Conservation (phyloP, 225 moss, liverwort and hornwort species). For the Thuidium tamariscinum region DNA sequence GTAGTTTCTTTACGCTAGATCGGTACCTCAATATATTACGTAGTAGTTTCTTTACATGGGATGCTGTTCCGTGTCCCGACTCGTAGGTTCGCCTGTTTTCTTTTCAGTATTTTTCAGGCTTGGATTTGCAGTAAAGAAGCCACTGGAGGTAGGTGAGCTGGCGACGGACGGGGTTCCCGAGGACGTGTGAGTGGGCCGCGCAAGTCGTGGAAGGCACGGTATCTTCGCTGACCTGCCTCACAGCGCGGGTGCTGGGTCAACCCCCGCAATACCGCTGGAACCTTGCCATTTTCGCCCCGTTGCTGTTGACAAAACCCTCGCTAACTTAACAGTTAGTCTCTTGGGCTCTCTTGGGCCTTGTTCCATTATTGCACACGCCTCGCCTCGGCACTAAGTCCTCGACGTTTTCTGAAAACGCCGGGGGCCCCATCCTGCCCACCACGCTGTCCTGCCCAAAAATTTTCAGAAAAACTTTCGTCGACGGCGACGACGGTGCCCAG, state of each 20-base stretch:
- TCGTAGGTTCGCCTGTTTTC: neutral
- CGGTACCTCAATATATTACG: too few relatives aligned
- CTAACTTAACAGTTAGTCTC: neutral
- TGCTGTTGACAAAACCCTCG: slow-evolving; percentile 24
- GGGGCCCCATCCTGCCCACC: too few relatives aligned
- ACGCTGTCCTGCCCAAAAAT: too few relatives aligned
- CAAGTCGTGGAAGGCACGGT: slow-evolving; percentile 24
- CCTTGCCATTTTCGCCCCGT: neutral
- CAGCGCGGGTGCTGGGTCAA: slow-evolving; percentile 19
- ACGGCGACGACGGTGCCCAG: too few relatives aligned
- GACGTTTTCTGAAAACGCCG: too few relatives aligned
- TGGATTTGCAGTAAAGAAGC: neutral
- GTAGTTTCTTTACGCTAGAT: too few relatives aligned
- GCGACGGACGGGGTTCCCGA: neutral
- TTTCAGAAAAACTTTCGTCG: too few relatives aligned
- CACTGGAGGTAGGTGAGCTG: neutral
- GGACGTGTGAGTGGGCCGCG: slow-evolving; percentile 29
- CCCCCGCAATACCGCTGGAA: slow-evolving; percentile 17
- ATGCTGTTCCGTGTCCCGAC: neutral
- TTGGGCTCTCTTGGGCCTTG: neutral
- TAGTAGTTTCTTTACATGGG: neutral
- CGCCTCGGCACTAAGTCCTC: too few relatives aligned
- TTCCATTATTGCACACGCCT: slow-evolving; percentile 16
- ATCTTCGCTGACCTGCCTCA: slow-evolving; percentile 16
- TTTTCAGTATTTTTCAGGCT: too few relatives aligned